A percentile compares a stretch with the other conserved stretches of the same genome.
These are phyloP conservation scores for Raffaelea arxii DNA, from an alignment of 2,329 filamentous ascomycete species.

Conservation along the genomic window DNA sequence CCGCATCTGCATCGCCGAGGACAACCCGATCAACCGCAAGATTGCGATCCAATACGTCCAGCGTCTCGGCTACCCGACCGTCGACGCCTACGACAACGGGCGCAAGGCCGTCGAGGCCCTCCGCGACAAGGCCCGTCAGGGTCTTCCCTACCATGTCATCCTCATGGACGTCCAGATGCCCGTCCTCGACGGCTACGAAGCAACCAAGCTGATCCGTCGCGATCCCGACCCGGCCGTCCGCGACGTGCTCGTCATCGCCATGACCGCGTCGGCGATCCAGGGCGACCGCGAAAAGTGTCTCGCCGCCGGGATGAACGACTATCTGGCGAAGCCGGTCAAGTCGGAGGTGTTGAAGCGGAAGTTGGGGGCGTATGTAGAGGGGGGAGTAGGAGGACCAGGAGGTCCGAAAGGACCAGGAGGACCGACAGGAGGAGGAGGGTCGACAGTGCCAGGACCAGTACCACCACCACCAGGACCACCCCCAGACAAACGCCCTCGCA, in stretches of 20 bases:
- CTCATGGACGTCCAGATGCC: slow-evolving; percentile 98
- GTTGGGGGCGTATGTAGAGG: slow-evolving; percentile 49
- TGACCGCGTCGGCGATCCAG: slow-evolving; percentile 92
- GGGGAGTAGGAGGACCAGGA: background rate
- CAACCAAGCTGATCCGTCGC: slow-evolving; percentile 70
- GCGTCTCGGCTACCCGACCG: slow-evolving; percentile 69
- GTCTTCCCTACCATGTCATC: slow-evolving; percentile 75
- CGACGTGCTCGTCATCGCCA: slow-evolving; percentile 85
- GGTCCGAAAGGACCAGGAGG: background rate
- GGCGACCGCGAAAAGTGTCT: slow-evolving; percentile 91
- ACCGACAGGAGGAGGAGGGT: background rate
- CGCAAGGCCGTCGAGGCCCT: slow-evolving; percentile 79
- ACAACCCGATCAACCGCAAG: slow-evolving; percentile 89
- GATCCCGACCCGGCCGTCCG: slow-evolving; percentile 69
- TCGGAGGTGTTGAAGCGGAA: slow-evolving; percentile 80
- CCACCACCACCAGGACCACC: background rate
- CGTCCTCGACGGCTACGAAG: slow-evolving; percentile 83
- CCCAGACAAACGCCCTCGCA: too few species aligned
- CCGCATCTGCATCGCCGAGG: slow-evolving; percentile 86
- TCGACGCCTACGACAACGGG: slow-evolving; percentile 85
- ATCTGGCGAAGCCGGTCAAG: slow-evolving; percentile 89
- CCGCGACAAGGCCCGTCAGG: slow-evolving; percentile 59
- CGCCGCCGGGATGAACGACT: slow-evolving; percentile 97
- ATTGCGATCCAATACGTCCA: slow-evolving; percentile 88
- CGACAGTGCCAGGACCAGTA: background rate